Conservation (phyloP, 257 asterid genomes). For the Solanum neorickii region DNA sequence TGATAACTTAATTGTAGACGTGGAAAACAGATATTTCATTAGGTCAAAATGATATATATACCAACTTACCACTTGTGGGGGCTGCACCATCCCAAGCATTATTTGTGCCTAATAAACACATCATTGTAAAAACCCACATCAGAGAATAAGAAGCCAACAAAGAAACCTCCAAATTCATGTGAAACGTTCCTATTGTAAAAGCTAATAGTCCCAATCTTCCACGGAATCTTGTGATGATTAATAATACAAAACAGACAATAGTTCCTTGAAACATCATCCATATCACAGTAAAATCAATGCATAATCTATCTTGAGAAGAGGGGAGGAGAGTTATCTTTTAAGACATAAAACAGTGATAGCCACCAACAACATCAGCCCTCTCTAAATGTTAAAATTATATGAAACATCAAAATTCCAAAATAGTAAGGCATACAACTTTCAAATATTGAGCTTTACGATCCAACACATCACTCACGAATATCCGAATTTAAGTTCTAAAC, state of each 20-base stretch:
- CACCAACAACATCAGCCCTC: background rate
- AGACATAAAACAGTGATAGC: background rate
- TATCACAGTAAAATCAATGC: background rate
- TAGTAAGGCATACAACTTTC: background rate
- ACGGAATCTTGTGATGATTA: background rate
- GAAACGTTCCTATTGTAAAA: background rate
- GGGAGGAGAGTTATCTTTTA: background rate
- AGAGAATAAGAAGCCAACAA: conserved; percentile 3
- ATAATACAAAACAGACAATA: background rate
- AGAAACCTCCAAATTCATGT: background rate
- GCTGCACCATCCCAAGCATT: conserved; percentile 95
- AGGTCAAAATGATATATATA: background rate
- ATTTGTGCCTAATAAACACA: conserved; percentile 65
- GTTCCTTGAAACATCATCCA: background rate
- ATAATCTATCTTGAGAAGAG: background rate
- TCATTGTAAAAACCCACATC: conserved; percentile 1
- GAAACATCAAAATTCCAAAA: background rate
- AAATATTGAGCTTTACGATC: background rate
- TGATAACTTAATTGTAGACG: background rate
- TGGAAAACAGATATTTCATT: background rate
- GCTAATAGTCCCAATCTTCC: background rate
- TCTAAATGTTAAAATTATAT: background rate
- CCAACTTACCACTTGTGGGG: conserved; percentile 61
- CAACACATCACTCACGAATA: background rate
- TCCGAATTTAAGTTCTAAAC: background rate